Conservation (phyloP, 2,329 filamentous ascomycete genomes). For the Microcyclosporella mali region DNA sequence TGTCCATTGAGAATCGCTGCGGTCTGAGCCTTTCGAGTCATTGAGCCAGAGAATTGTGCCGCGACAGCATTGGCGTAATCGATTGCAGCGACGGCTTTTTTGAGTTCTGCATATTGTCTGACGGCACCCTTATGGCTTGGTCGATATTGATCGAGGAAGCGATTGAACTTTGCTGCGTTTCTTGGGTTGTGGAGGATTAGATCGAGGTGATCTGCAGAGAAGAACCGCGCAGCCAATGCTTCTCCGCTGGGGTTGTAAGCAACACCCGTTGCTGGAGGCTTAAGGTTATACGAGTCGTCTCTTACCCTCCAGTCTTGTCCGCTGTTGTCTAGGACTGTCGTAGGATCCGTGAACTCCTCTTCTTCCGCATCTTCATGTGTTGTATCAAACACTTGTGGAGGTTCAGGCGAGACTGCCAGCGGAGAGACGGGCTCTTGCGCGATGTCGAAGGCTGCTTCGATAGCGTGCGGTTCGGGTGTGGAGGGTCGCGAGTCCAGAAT, state of each 20-base stretch:
- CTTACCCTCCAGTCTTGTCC: constrained; percentile 17
- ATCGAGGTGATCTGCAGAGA: constrained; percentile 39
- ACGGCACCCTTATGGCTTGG: constrained; percentile 32
- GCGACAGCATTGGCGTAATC: constrained; percentile 42
- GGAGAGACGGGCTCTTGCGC: constrained; percentile 5
- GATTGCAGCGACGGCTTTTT: constrained; percentile 39
- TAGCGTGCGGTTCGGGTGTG: background rate
- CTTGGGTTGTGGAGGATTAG: constrained; percentile 36
- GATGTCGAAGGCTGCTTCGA: constrained; percentile 7
- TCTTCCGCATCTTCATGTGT: constrained; percentile 6
- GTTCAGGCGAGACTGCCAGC: background rate
- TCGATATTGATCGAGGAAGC: constrained; percentile 37
- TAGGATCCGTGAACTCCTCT: constrained; percentile 21
- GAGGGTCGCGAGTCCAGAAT: constrained; percentile 1
- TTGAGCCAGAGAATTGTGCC: constrained; percentile 28
- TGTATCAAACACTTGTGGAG: background rate
- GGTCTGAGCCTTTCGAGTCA: constrained; percentile 15
- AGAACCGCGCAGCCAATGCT: constrained; percentile 34
- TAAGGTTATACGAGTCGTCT: constrained; percentile 34
- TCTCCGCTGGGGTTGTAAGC: constrained; percentile 29
- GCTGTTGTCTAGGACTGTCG: constrained; percentile 17
- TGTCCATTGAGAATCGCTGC: constrained; percentile 34
- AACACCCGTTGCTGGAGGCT: constrained; percentile 34
- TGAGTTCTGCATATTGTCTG: constrained; percentile 35
- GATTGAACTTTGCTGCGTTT: constrained; percentile 32